Conservation (phyloP, 2,329 filamentous ascomycete genomes). For the Cyphellophora europaea region DNA sequence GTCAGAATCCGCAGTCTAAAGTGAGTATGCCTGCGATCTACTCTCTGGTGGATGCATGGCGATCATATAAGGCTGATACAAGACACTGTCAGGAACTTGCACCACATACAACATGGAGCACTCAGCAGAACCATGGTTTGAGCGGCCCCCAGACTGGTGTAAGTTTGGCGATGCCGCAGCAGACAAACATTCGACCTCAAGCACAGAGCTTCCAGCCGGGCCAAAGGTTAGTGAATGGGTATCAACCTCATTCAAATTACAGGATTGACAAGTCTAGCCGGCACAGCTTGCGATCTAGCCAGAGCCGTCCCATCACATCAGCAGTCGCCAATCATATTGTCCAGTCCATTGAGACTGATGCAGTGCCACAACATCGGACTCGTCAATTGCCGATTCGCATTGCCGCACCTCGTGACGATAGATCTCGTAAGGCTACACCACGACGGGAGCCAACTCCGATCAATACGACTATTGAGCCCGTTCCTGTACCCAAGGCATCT, state of each 20-base stretch:
- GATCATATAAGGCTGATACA: conserved; percentile 14
- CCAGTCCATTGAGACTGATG: neutral
- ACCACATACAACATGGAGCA: no score
- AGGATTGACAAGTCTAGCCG: conserved; percentile 17
- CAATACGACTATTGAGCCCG: conserved; percentile 46
- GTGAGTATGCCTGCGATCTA: conserved; percentile 7
- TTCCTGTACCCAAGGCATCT: conserved; percentile 51
- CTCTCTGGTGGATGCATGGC: conserved; percentile 17
- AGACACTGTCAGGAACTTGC: no score
- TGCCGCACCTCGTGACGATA: neutral
- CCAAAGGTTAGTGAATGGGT: conserved; percentile 16
- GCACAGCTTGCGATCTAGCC: neutral
- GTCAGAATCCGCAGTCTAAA: neutral
- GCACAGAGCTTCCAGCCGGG: conserved; percentile 4
- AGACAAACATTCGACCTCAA: neutral
- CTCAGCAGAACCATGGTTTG: no score
- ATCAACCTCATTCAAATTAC: conserved; percentile 17
- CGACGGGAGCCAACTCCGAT: conserved; percentile 48
- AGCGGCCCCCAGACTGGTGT: no score
- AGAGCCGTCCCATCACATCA: neutral
- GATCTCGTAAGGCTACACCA: conserved; percentile 4
- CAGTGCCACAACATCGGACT: no score
- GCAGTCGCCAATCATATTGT: neutral
- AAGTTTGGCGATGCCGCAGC: conserved; percentile 2
- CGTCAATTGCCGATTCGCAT: conserved; percentile 2